phyloP scores from a whole-genome alignment of 208 protist species.

The Leptomonas seymouri region DNA sequence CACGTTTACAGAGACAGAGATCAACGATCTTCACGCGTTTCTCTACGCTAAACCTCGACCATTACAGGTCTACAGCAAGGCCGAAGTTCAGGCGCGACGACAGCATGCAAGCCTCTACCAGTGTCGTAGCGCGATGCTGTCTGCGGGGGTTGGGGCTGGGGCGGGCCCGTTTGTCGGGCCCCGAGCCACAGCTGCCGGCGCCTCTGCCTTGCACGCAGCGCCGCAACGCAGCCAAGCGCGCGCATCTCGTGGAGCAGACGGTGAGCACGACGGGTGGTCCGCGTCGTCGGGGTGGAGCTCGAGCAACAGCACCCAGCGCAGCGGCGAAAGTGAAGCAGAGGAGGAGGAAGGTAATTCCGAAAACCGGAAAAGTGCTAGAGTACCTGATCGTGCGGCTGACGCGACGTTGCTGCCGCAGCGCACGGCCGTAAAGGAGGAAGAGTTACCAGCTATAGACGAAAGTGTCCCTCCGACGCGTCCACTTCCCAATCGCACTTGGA shows the following conservation, averaged over 20 bases:
- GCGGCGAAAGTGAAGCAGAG: conserved; percentile 1
- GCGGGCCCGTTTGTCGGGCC: neutral
- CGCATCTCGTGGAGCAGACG: neutral
- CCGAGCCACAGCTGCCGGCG: neutral
- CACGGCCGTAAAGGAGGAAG: neutral
- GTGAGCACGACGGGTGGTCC: conserved; percentile 29
- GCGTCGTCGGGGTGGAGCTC: conserved; percentile 32
- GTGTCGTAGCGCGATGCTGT: conserved; percentile 13
- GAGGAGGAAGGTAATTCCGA: neutral
- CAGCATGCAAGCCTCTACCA: conserved; percentile 5
- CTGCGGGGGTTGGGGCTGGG: neutral
- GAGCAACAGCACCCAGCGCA: neutral
- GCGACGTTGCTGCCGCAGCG: neutral
- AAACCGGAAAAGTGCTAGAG: neutral
- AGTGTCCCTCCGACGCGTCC: neutral
- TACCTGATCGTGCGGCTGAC: neutral
- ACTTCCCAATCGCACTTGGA: conserved; percentile 19
- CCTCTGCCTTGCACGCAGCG: neutral
- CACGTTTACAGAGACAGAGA: conserved; percentile 21
- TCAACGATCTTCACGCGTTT: conserved; percentile 8
- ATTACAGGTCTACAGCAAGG: conserved; percentile 23
- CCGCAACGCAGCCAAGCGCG: neutral
- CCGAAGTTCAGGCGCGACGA: conserved; percentile 18
- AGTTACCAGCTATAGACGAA: neutral
- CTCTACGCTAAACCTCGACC: conserved; percentile 9